These are phyloP conservation scores for Rhodotorula sp. DNA, from an alignment of 1,284 basidiomycete species.

Conservation along the genomic window DNA sequence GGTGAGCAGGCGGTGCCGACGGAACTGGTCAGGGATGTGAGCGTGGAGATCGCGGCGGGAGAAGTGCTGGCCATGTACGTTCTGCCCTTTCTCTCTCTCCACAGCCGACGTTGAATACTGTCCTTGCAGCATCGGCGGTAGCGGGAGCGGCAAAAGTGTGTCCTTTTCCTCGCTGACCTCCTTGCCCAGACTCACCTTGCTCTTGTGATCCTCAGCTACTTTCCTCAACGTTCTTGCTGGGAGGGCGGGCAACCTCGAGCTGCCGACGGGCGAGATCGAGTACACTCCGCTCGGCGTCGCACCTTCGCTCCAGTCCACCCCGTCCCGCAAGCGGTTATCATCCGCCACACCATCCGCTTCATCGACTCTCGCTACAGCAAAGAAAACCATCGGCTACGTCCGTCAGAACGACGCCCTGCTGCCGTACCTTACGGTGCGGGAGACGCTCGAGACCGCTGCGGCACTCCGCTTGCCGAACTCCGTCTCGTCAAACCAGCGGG, in stretches of 20 bases:
- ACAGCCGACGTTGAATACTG: neutral
- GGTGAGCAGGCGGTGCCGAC: constrained; percentile 1
- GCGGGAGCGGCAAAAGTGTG: constrained; percentile 30
- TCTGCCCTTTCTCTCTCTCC: too few relatives aligned
- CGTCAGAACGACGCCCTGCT: constrained; percentile 40
- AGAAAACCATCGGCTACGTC: constrained; percentile 38
- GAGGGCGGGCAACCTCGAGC: constrained; percentile 23
- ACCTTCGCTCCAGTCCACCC: too few relatives aligned
- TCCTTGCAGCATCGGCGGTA: constrained; percentile 21
- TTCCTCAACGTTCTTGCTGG: constrained; percentile 31
- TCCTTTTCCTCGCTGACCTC: neutral
- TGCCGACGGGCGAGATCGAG: constrained; percentile 19
- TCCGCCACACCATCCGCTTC: neutral
- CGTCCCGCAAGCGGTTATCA: neutral
- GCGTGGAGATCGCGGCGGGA: constrained; percentile 26
- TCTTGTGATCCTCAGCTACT: neutral
- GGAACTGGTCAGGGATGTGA: constrained; percentile 21
- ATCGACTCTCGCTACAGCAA: neutral
- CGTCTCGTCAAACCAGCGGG: constrained; percentile 49
- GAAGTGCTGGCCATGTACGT: constrained; percentile 40
- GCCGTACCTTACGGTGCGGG: constrained; percentile 49
- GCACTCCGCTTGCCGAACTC: constrained; percentile 56
- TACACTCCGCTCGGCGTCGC: constrained; percentile 1
- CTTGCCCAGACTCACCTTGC: too few relatives aligned
- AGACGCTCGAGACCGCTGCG: constrained; percentile 58